A percentile compares a stretch with the other conserved stretches of the same genome.
Conservation (phyloP, 225 moss, liverwort and hornwort genomes). For the Sphagnum contortum region DNA sequence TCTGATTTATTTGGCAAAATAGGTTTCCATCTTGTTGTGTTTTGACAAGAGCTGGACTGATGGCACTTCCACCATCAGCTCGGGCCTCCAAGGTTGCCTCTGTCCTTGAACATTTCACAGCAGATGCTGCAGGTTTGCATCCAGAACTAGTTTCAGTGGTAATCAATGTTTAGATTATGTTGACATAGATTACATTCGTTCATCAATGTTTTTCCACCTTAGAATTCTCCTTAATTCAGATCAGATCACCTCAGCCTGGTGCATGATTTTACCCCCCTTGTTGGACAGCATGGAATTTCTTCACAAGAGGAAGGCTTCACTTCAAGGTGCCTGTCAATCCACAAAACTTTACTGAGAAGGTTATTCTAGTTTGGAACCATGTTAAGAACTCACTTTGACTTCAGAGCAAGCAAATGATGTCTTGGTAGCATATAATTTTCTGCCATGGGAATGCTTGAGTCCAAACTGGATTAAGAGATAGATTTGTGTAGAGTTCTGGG, state of each 20-base stretch:
- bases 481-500: too few relatives aligned
- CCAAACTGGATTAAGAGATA: too few relatives aligned
- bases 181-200: too few relatives aligned
- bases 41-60: conserved; percentile 6
- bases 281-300: conserved; percentile 1
- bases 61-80: background rate
- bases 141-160: background rate
- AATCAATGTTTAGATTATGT: too few relatives aligned
- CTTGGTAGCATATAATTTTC: too few relatives aligned
- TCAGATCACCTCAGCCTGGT: background rate
- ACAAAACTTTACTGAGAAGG: too few relatives aligned
- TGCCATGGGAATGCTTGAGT: too few relatives aligned
- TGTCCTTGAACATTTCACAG: conserved; percentile 1
- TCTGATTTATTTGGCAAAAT: background rate
- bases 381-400: too few relatives aligned
- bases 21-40: conserved; percentile 10
- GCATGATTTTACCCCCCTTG: background rate
- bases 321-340: background rate
- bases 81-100: background rate
- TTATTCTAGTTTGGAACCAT: too few relatives aligned
- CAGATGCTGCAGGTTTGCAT: background rate
- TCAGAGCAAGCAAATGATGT: too few relatives aligned
- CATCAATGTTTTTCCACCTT: too few relatives aligned
- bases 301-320: background rate
- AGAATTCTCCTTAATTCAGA: background rate